Conservation (phyloP, 2,329 filamentous ascomycete species). For the Claviceps citrina region DNA sequence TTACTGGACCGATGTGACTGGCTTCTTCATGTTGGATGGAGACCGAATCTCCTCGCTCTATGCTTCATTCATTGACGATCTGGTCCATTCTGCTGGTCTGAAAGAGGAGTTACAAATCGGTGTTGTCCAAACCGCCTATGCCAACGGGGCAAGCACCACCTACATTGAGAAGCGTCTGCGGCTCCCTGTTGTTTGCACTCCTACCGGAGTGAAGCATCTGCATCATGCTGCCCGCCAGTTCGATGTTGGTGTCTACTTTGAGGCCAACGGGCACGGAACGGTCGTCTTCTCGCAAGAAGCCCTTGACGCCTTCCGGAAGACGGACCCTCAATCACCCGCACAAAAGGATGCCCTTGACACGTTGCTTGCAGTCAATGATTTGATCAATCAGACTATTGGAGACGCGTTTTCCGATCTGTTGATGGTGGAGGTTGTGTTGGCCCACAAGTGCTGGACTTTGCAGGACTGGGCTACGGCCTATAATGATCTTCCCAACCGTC, state of each 20-base stretch:
- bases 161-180: conserved; percentile 81
- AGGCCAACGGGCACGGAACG: conserved; percentile 95
- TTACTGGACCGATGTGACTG: conserved; percentile 75
- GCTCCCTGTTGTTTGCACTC: conserved; percentile 81
- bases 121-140: conserved; percentile 93
- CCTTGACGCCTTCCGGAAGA: conserved; percentile 59
- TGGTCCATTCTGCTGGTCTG: conserved; percentile 66
- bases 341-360: conserved; percentile 81
- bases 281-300: conserved; percentile 85
- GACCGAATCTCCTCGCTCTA: conserved; percentile 92
- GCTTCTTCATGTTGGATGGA: conserved; percentile 86
- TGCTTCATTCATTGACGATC: conserved; percentile 83
- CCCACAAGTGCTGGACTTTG: conserved; percentile 82
- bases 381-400: conserved; percentile 97
- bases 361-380: conserved; percentile 65
- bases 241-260: conserved; percentile 94
- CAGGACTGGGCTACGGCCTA: conserved; percentile 90
- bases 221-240: conserved; percentile 94
- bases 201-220: conserved; percentile 92
- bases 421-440: conserved; percentile 87
- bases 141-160: conserved; percentile 85
- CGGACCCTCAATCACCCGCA: conserved; percentile 75
- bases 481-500: conserved; percentile 81
- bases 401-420: conserved; percentile 93
- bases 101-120: conserved; percentile 73